These are phyloP conservation scores for Curvularia hawaiiensis DNA, from an alignment of 2,329 filamentous ascomycete genomes.

Conservation along the genomic window DNA sequence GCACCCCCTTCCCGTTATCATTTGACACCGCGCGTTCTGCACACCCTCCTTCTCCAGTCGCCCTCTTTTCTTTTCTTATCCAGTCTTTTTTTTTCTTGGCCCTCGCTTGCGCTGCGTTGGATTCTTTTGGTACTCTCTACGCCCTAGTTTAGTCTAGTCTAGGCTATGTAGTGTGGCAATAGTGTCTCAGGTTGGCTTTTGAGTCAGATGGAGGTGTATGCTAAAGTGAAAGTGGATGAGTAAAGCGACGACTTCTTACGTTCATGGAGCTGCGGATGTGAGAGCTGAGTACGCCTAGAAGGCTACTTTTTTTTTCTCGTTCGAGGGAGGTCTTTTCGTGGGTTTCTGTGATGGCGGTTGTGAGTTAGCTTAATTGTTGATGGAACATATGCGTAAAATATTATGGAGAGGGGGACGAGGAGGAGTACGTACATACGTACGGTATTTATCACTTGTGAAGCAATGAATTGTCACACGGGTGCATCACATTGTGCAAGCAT, in stretches of 20 bases:
- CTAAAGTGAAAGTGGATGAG: no score
- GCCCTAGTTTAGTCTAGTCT: not conserved
- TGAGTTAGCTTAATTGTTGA: no score
- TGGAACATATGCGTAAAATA: no score
- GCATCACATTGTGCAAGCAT: not conserved
- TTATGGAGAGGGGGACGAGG: no score
- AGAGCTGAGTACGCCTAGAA: no score
- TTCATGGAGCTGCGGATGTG: no score
- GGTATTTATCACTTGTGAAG: not conserved
- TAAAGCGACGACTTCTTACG: no score
- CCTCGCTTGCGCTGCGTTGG: not conserved
- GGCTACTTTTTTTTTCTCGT: no score
- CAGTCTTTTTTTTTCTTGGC: not conserved
- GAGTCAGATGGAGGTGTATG: not conserved
- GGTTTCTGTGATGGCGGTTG: no score
- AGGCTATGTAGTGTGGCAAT: not conserved
- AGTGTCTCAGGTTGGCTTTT: not conserved
- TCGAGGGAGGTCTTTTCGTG: no score
- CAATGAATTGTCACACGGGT: no score
- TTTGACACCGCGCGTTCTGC: conserved; percentile 39
- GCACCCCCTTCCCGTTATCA: conserved; percentile 31
- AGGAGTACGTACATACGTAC: not conserved
- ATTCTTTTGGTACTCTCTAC: no score
- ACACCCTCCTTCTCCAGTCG: not conserved
- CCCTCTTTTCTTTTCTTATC: conserved; percentile 3